phyloP scores from a whole-genome alignment of 1,139 yeast species.

The Sugiyamaella xylanicola region DNA sequence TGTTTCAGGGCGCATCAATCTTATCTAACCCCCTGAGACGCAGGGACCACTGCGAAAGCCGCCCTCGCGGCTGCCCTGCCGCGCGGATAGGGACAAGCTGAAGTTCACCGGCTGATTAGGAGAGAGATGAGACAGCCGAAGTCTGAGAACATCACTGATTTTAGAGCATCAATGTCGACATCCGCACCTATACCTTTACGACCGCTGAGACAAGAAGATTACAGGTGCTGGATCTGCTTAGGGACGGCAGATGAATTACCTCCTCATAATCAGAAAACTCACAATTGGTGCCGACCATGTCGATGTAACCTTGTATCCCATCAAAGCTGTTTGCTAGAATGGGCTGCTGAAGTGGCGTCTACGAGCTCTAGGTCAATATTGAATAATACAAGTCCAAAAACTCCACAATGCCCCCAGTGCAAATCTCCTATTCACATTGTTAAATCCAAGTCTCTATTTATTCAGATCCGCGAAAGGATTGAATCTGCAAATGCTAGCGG shows the following conservation, averaged over 20 bases:
- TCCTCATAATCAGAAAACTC: conserved; percentile 29
- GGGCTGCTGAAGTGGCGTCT: conserved; percentile 46
- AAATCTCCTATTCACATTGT: conserved; percentile 41
- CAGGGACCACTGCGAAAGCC: neutral
- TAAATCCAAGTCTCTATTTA: conserved; percentile 33
- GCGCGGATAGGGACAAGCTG: too few relatives aligned
- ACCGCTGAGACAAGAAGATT: conserved; percentile 20
- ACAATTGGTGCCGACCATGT: conserved; percentile 48
- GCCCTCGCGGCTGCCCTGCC: too few relatives aligned
- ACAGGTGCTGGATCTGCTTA: conserved; percentile 51
- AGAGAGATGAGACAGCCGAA: too few relatives aligned
- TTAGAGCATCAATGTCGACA: neutral
- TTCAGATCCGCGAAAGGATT: conserved; percentile 36
- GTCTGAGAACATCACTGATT: too few relatives aligned
- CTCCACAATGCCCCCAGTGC: conserved; percentile 51
- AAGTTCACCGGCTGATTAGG: too few relatives aligned
- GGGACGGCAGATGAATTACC: conserved; percentile 47
- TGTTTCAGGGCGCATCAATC: too few relatives aligned
- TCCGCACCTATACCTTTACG: neutral
- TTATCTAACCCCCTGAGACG: neutral
- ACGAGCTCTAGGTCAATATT: conserved; percentile 28
- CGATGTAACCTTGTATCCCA: conserved; percentile 48
- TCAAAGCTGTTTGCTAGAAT: conserved; percentile 47
- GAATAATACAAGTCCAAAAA: conserved; percentile 27
- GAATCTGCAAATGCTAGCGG: conserved; percentile 32